phyloP scores from a whole-genome alignment of 2,329 filamentous ascomycete species.

The Pseudogymnoascus pannorum region DNA sequence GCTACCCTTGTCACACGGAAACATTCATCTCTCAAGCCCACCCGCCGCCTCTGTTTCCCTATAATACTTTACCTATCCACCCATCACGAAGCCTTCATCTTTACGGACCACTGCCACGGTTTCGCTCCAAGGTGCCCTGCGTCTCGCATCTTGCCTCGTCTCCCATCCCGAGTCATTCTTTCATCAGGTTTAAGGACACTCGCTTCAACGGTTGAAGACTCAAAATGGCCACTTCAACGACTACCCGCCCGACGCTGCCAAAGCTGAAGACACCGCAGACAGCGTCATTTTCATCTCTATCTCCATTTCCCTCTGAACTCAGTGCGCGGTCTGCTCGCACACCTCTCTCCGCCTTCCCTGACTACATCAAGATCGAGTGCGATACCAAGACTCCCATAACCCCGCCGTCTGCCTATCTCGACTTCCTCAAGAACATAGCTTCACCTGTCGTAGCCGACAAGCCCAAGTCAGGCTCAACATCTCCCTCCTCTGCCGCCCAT shows the following conservation, averaged over 20 bases:
- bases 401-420: constrained; percentile 80
- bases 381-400: constrained; percentile 77
- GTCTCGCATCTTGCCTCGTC: not conserved
- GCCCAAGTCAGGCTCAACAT: constrained; percentile 37
- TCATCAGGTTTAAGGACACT: not conserved
- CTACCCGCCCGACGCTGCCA: constrained; percentile 44
- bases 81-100: not conserved
- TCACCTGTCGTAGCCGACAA: constrained; percentile 28
- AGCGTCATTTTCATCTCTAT: constrained; percentile 49
- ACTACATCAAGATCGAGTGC: constrained; percentile 63
- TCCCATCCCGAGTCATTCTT: constrained; percentile 1
- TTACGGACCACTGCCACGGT: constrained; percentile 1
- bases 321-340: constrained; percentile 56
- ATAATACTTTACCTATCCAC: not conserved
- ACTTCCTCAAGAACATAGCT: constrained; percentile 79
- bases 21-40: not conserved
- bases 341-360: constrained; percentile 54
- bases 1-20: not conserved
- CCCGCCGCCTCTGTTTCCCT: constrained; percentile 1
- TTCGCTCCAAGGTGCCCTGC: constrained; percentile 6
- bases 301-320: constrained; percentile 53
- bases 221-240: not conserved
- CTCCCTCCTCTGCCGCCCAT: constrained; percentile 35
- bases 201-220: not conserved
- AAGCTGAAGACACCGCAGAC: constrained; percentile 57